These are phyloP conservation scores for Gamarada debralockiae DNA, from an alignment of 495 filamentous ascomycete species.

Conservation along the genomic window DNA sequence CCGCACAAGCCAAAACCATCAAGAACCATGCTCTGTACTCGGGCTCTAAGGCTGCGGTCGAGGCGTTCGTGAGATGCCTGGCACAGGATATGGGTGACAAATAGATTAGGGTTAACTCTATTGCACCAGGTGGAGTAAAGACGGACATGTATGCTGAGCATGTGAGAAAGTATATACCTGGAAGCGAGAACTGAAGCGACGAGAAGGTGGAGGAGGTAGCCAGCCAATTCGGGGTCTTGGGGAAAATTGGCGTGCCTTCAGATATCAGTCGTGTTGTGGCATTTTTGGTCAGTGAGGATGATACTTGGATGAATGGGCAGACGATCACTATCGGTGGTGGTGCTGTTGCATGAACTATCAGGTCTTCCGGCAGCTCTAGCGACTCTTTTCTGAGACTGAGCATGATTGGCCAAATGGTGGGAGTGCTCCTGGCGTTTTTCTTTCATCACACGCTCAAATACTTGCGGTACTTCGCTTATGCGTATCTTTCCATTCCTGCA, in stretches of 20 bases:
- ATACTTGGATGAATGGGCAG: constrained; percentile 59
- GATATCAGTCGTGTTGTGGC: constrained; percentile 44
- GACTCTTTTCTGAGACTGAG: too few relatives aligned
- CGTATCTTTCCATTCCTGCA: too few relatives aligned
- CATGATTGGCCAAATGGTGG: too few relatives aligned
- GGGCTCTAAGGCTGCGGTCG: constrained; percentile 71
- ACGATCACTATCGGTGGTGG: constrained; percentile 20
- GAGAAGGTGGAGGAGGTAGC: constrained; percentile 38
- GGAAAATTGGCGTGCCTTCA: constrained; percentile 51
- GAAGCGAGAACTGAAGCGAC: constrained; percentile 35
- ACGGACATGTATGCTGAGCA: constrained; percentile 73
- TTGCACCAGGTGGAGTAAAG: constrained; percentile 78
- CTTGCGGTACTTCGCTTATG: too few relatives aligned
- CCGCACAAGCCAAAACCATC: constrained; percentile 53
- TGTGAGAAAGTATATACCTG: constrained; percentile 60
- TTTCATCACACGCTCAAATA: too few relatives aligned
- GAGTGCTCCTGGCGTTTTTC: too few relatives aligned
- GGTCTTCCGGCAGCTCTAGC: too few relatives aligned
- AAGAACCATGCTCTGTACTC: constrained; percentile 73
- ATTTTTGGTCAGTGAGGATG: constrained; percentile 53
- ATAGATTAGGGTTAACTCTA: constrained; percentile 70
- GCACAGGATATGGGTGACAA: constrained; percentile 67
- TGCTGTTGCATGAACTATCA: too few relatives aligned
- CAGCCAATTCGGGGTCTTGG: constrained; percentile 37
- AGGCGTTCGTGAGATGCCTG: constrained; percentile 71